A percentile compares a stretch with the other conserved stretches of the same genome.
These are phyloP conservation scores for Camellia lanceoleosa DNA, from an alignment of 148 eudicot genomes.

Conservation along the genomic window DNA sequence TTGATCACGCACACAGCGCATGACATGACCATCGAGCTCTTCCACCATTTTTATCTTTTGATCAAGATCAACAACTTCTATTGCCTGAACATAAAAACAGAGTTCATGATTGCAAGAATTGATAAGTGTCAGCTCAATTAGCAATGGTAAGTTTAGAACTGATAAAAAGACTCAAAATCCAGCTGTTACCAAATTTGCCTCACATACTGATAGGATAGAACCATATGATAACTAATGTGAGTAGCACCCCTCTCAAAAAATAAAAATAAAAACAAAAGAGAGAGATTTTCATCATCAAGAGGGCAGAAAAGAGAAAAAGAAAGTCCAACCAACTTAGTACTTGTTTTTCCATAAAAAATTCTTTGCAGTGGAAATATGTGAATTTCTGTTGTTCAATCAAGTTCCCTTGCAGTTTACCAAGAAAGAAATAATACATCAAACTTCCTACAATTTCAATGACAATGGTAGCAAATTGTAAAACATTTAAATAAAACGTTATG, in stretches of 20 bases:
- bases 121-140: not conserved
- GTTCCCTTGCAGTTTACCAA: not conserved
- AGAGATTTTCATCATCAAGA: not conserved
- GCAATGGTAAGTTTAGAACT: not conserved
- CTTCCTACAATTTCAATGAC: not conserved
- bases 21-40: conserved; percentile 90
- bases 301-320: not conserved
- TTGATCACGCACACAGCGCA: conserved; percentile 99
- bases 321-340: not conserved
- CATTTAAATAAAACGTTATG: not conserved
- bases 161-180: not conserved
- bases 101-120: not conserved
- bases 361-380: not conserved
- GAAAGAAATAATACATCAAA: not conserved
- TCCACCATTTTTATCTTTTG: conserved; percentile 91
- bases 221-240: not conserved
- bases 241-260: too few relatives aligned
- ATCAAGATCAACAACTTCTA: conserved; percentile 97
- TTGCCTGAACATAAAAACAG: conserved; percentile 53
- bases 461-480: not conserved
- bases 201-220: not conserved
- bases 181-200: not conserved
- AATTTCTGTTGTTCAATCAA: not conserved
- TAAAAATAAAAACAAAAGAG: not conserved
- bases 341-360: too few relatives aligned